Conservation (phyloP, 352 stramenopile species). For the Halophytophthora batemanensis region DNA sequence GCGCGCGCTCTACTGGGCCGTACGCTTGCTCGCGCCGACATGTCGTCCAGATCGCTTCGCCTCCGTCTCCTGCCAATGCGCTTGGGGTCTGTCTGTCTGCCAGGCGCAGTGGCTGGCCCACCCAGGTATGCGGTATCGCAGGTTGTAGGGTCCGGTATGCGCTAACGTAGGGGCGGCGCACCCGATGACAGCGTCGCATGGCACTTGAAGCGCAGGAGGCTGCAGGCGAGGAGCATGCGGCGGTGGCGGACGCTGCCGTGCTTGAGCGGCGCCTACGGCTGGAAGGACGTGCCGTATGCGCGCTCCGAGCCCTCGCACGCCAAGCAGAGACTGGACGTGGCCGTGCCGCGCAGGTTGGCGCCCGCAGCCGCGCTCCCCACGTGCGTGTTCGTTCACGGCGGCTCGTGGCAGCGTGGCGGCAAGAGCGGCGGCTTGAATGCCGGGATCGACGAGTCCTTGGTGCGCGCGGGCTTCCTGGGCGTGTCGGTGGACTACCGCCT, state of each 20-base stretch:
- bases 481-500: conserved; percentile 82
- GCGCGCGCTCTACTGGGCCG: neutral
- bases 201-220: neutral
- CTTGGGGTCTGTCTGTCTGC: too few species aligned
- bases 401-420: conserved; percentile 81
- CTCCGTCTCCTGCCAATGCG: too few species aligned
- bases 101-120: too few species aligned
- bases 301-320: conserved; percentile 22
- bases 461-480: conserved; percentile 43
- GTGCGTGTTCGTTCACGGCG: conserved; percentile 81
- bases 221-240: neutral
- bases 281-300: conserved; percentile 72
- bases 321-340: conserved; percentile 67
- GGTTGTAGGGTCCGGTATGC: conserved; percentile 1
- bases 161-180: neutral
- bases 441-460: conserved; percentile 61
- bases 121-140: too few species aligned
- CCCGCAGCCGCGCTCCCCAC: conserved; percentile 41
- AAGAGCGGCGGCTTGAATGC: conserved; percentile 66
- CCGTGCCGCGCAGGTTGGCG: conserved; percentile 35
- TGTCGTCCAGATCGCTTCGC: neutral
- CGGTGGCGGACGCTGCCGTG: conserved; percentile 28
- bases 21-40: conserved; percentile 29
- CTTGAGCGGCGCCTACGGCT: conserved; percentile 36
- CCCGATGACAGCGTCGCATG: too few species aligned